Base-by-base conservation (phyloP, 2,329 filamentous ascomycete genomes). In the Penicillium sclerotiorum region DNA sequence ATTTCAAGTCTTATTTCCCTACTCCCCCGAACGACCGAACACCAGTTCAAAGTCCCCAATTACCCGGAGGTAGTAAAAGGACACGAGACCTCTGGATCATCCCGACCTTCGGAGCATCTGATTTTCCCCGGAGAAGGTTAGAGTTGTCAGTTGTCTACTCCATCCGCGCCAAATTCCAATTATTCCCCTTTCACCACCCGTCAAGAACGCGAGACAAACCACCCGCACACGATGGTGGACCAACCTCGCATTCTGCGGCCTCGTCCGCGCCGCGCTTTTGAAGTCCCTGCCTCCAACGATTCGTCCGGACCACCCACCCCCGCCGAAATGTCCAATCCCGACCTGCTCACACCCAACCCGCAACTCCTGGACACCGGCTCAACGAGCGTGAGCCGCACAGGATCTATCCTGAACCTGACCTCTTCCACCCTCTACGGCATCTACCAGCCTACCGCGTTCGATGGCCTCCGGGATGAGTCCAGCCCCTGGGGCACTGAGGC, bases 391-490 rank as follows among this genome's bases (percentile, higher is more conserved):
- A 86, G 82, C 65, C 84, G 89, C 50, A 88, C 86, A 20, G 84
- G 87, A 57, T 96, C 90, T 8, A 82, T 90, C 49, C 77, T 91
- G 65, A 95, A 96, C 67, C 80, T 99, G 52, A 96, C 90, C 4
- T 87, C 89, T 8, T 92, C 90, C 2, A 96, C 94, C 0, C 81
- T 99, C 5, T 89, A 88, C 60, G 93, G 94, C 47, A 99, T 99
- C 63, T 99, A 95, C 76, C 86, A 85, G 9, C 85, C 84, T 6
- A 82, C 83, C 1, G 79, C 80, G 25, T 81, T 81, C 50, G 76
- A 81, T 37, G 72, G 56, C 73, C 80, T 58, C 70, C 77, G 63
- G 51, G 83, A 84, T 57, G 84, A 86, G 54, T 71, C 79, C 47
- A 91, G 87, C 9, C 90, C 90, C 2, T 94, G 87, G 86, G 89